phyloP scores from a whole-genome alignment of 257 asterid species.

The Scutellaria minor region DNA sequence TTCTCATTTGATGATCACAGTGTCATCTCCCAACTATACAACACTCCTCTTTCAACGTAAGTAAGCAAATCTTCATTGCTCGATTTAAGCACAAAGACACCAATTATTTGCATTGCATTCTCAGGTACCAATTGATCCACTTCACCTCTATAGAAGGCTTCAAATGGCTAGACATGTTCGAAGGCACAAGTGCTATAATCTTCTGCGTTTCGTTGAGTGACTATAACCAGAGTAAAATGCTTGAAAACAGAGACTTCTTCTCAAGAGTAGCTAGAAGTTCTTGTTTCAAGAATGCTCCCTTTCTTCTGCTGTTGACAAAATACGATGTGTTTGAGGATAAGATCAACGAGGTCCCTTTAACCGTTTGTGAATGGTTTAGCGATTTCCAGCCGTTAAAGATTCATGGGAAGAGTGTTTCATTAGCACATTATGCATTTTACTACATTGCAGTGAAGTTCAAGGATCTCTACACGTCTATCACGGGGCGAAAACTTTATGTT shows the following conservation, averaged over 20 bases:
- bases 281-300: constrained; percentile 51
- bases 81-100: not conserved
- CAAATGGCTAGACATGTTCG: constrained; percentile 72
- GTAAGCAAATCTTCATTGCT: not conserved
- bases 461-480: constrained; percentile 53
- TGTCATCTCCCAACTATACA: constrained; percentile 41
- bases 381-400: constrained; percentile 64
- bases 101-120: not conserved
- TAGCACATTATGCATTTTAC: constrained; percentile 65
- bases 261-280: constrained; percentile 46
- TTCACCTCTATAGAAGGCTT: constrained; percentile 46
- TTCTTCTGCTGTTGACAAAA: constrained; percentile 66
- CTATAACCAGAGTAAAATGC: constrained; percentile 68
- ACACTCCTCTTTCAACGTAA: constrained; percentile 55
- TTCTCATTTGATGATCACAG: constrained; percentile 55
- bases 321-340: constrained; percentile 60
- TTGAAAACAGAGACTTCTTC: constrained; percentile 55
- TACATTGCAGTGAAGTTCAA: constrained; percentile 66
- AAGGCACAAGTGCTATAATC: constrained; percentile 48
- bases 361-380: constrained; percentile 67
- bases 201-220: constrained; percentile 61
- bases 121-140: constrained; percentile 68
- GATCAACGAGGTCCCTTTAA: constrained; percentile 57
- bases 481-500: constrained; percentile 69
- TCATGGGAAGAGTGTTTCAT: constrained; percentile 42